Base-by-base conservation (phyloP, 495 filamentous ascomycete species). In the Tuber umbilicatum region DNA sequence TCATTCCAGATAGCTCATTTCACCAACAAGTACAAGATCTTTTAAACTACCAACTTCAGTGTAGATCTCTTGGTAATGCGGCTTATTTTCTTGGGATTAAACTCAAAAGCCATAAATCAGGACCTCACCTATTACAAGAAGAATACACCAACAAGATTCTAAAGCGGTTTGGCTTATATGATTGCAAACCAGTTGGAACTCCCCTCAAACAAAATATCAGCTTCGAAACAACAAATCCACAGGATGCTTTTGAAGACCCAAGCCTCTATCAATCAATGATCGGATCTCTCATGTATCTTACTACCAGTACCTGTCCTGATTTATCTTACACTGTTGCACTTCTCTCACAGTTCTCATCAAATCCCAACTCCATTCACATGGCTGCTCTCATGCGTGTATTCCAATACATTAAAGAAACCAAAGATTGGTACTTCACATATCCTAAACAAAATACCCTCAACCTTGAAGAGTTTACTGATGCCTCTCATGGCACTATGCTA, bases 241-340 rank as follows among this genome's bases (percentile, higher is more conserved):
- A 35, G 9, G 55, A 41, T 21, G n/a, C n/a, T 16, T 0, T 19
- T 10, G 39, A 31, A 2, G n/a, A 78, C 55, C 37, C 21, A 5
- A 35, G 35, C 1, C 19, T 16, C 12, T 77, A 80, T 47, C 75
- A 78, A n/a, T 42, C 7, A 10, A 4, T 42, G 41, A 42, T 42
- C 14, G 41, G 41, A 42, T 42, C 41, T 42, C 41, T 42, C 41
- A 42, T 42, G 41, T 42, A 42, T 10, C 41, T 42, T 42, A 42
- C 41, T 14, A 74, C 68, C 19, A 70, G 68, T 6, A 81, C 78
- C 10, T 23, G 73, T 27, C 78, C 78, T 47, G 79, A 81, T 70
- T 43, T 81, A 6, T 69, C 69, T 0, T 78, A 74, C 55, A 50
- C 71, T n/a, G n/a, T n/a, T n/a, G n/a, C n/a, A n/a, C n/a, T n/a